Conservation (phyloP, 192 early-diverging fungal species). For the Fimicolochytrium jonesii region DNA sequence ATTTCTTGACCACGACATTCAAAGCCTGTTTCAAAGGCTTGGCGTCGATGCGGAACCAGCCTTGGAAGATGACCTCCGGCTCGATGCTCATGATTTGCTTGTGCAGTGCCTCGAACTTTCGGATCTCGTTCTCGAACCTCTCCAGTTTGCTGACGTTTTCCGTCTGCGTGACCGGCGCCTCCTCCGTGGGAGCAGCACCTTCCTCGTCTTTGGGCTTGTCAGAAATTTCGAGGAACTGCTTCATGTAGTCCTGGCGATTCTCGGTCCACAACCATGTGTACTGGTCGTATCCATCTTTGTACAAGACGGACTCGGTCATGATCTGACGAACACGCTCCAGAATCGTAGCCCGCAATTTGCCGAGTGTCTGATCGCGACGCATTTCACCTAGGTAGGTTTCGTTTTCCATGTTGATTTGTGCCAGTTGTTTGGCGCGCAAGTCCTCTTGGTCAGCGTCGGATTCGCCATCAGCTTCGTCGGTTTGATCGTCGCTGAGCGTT, state of each 20-base stretch:
- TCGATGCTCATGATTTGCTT: slow-evolving; percentile 64
- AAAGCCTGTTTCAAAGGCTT: slow-evolving; percentile 58
- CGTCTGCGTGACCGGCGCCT: slow-evolving; percentile 20
- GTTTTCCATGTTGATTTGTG: slow-evolving; percentile 41
- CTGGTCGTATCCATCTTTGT: slow-evolving; percentile 58
- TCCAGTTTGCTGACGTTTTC: slow-evolving; percentile 51
- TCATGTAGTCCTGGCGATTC: slow-evolving; percentile 67
- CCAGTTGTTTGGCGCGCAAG: slow-evolving; percentile 11
- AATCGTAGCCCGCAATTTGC: slow-evolving; percentile 35
- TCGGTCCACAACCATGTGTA: slow-evolving; percentile 63
- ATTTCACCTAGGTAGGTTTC: slow-evolving; percentile 58
- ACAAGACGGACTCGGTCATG: slow-evolving; percentile 49
- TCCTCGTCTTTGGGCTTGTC: slow-evolving; percentile 35
- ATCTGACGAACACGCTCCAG: slow-evolving; percentile 38
- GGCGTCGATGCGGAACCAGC: slow-evolving; percentile 61
- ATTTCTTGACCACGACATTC: slow-evolving; percentile 64
- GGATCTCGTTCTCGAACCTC: slow-evolving; percentile 61
- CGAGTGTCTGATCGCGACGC: slow-evolving; percentile 43
- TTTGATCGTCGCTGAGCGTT: not conserved
- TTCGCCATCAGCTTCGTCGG: slow-evolving; percentile 9
- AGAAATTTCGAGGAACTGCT: slow-evolving; percentile 43
- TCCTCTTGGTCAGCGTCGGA: slow-evolving; percentile 30
- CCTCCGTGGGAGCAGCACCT: slow-evolving; percentile 7
- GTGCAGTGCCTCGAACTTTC: slow-evolving; percentile 61
- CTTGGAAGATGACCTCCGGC: slow-evolving; percentile 54